These are phyloP conservation scores for Teunomyces kruisii DNA, from an alignment of 805 yeast species.

Conservation along the genomic window DNA sequence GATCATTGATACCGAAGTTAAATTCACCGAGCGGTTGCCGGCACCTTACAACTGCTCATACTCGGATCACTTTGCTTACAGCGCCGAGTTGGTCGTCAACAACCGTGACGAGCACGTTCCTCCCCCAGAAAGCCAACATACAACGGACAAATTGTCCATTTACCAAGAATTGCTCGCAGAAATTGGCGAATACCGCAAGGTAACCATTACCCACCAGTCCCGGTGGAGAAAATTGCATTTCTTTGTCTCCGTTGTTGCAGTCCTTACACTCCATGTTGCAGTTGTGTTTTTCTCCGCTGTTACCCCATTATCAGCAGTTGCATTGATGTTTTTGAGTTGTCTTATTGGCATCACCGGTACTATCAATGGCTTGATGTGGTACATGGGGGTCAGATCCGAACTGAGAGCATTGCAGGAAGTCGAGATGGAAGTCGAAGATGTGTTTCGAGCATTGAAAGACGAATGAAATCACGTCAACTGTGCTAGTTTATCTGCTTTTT, in stretches of 20 bases:
- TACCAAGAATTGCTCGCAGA: conserved; percentile 34
- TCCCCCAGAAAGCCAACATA: conserved; percentile 6
- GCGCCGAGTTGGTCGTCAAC: conserved; percentile 26
- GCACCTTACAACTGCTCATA: conserved; percentile 57
- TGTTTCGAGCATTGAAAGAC: conserved; percentile 3
- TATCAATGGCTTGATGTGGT: conserved; percentile 75
- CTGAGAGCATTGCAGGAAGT: conserved; percentile 75
- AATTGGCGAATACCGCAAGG: conserved; percentile 46
- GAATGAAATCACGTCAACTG: neutral
- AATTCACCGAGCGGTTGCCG: conserved; percentile 68
- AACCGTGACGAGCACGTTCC: conserved; percentile 5
- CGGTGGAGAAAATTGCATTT: conserved; percentile 69
- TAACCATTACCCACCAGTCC: conserved; percentile 58
- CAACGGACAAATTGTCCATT: conserved; percentile 26
- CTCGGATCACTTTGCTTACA: conserved; percentile 91
- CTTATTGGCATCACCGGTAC: conserved; percentile 64
- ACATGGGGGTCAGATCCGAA: conserved; percentile 79
- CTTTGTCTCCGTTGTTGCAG: conserved; percentile 44
- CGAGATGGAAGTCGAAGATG: conserved; percentile 57
- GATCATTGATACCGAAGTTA: conserved; percentile 65
- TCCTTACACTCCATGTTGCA: conserved; percentile 50
- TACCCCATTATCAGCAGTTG: conserved; percentile 46
- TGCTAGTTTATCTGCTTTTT: neutral
- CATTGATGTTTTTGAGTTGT: conserved; percentile 54
- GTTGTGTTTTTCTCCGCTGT: conserved; percentile 65